A percentile compares a stretch with the other conserved stretches of the same genome.
Conservation (phyloP, 805 yeast genomes). For the Starmerella bombi region DNA sequence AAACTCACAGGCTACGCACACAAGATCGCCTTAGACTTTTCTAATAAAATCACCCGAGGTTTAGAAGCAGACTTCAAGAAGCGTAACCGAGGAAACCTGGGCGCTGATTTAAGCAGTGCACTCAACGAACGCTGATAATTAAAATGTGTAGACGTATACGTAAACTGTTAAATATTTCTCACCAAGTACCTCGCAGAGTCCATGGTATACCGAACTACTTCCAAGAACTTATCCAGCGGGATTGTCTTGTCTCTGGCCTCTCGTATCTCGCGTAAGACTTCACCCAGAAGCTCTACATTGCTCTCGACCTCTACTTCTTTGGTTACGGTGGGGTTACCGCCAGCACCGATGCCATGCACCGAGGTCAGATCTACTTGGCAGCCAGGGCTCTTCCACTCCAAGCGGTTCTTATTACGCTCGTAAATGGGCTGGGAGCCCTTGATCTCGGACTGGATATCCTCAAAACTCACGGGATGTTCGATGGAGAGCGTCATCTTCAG, state of each 20-base stretch:
- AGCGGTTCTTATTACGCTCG: conserved; percentile 54
- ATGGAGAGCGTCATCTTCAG: conserved; percentile 59
- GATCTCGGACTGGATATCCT: conserved; percentile 27
- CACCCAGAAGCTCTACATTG: conserved; percentile 33
- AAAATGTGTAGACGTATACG: neutral
- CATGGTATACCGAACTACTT: conserved; percentile 42
- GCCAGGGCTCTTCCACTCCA: conserved; percentile 57
- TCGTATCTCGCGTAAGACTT: conserved; percentile 31
- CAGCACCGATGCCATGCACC: conserved; percentile 19
- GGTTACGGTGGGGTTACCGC: conserved; percentile 8
- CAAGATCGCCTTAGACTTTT: conserved; percentile 45
- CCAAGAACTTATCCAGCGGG: conserved; percentile 46
- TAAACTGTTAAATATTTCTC: conserved; percentile 8
- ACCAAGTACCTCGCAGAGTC: conserved; percentile 26
- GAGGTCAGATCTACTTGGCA: conserved; percentile 26
- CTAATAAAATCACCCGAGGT: conserved; percentile 46
- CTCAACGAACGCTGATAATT: conserved; percentile 20
- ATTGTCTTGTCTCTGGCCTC: conserved; percentile 20
- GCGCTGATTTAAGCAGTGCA: conserved; percentile 24
- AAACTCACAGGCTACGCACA: conserved; percentile 58
- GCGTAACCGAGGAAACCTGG: conserved; percentile 33
- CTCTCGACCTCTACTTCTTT: conserved; percentile 43
- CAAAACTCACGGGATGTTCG: conserved; percentile 55
- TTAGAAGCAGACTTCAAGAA: conserved; percentile 42
- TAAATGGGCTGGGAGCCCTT: conserved; percentile 27